These are phyloP conservation scores for Coniochaeta sp. DNA, from an alignment of 2,329 filamentous ascomycete genomes.

Conservation along the genomic window DNA sequence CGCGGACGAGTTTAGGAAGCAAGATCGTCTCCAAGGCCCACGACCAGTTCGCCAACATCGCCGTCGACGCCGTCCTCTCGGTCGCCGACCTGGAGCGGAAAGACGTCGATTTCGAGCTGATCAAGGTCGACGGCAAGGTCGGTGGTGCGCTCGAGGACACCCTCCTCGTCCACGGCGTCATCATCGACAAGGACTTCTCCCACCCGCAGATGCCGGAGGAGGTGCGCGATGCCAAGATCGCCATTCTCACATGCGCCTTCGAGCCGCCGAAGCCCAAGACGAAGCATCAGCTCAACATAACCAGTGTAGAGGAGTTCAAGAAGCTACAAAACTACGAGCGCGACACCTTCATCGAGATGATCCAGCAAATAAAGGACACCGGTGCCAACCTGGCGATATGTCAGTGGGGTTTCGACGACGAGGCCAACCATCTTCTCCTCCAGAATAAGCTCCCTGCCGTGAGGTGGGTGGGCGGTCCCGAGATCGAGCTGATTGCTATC, in stretches of 20 bases:
- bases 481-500: slow-evolving; percentile 97
- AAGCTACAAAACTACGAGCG: slow-evolving; percentile 93
- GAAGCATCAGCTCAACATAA: slow-evolving; percentile 98
- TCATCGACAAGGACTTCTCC: slow-evolving; percentile 99
- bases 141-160: slow-evolving; percentile 91
- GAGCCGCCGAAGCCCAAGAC: slow-evolving; percentile 99
- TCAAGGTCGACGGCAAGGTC: slow-evolving; percentile 98
- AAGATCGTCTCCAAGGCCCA: slow-evolving; percentile 99
- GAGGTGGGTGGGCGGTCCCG: slow-evolving; percentile 94
- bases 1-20: slow-evolving; percentile 90
- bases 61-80: slow-evolving; percentile 91
- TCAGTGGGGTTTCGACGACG: slow-evolving; percentile 99
- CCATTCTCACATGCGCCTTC: slow-evolving; percentile 95
- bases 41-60: slow-evolving; percentile 96
- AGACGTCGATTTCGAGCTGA: slow-evolving; percentile 97
- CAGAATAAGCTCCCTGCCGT: slow-evolving; percentile 96
- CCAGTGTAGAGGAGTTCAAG: slow-evolving; percentile 95
- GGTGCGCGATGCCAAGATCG: slow-evolving; percentile 91
- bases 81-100: slow-evolving; percentile 93
- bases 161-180: slow-evolving; percentile 92
- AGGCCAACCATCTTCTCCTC: slow-evolving; percentile 93
- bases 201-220: slow-evolving; percentile 98
- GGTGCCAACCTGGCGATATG: slow-evolving; percentile 97
- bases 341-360: slow-evolving; percentile 98
- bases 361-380: slow-evolving; percentile 93